These are phyloP conservation scores for Boletus vinaceobasis DNA, from an alignment of 768 basidiomycete genomes.

Conservation along the genomic window DNA sequence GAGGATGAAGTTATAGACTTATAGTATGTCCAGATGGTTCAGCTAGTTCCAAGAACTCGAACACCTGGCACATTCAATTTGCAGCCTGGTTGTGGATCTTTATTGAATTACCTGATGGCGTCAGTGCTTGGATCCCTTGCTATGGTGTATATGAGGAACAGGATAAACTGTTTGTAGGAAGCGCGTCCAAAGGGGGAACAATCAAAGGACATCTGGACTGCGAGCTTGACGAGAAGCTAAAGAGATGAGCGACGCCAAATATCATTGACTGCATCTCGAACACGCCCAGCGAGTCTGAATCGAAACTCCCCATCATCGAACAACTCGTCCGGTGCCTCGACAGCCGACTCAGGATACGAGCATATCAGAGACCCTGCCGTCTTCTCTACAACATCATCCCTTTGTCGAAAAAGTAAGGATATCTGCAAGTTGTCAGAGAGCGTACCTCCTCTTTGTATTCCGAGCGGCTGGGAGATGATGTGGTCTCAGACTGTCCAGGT, in stretches of 20 bases:
- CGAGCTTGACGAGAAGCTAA: conserved; percentile 33
- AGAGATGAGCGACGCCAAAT: conserved; percentile 29
- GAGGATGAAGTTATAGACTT: too few relatives aligned
- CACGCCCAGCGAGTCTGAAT: conserved; percentile 6
- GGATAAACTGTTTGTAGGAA: conserved; percentile 47
- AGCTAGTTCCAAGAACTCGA: too few relatives aligned
- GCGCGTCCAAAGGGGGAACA: conserved; percentile 1
- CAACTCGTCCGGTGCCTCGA: conserved; percentile 7
- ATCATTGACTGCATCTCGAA: neutral
- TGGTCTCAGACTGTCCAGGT: too few relatives aligned
- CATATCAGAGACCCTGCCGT: conserved; percentile 27
- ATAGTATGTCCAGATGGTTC: too few relatives aligned
- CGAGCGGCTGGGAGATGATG: neutral
- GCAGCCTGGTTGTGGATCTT: too few relatives aligned
- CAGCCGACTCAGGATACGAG: conserved; percentile 20
- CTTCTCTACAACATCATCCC: conserved; percentile 30
- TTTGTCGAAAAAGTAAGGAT: conserved; percentile 30
- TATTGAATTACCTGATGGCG: too few relatives aligned
- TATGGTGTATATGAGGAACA: conserved; percentile 34
- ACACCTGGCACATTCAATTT: too few relatives aligned
- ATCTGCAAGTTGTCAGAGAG: conserved; percentile 23
- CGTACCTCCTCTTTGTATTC: conserved; percentile 1
- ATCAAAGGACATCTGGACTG: conserved; percentile 26
- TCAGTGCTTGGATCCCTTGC: conserved; percentile 16
- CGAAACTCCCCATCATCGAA: conserved; percentile 14